Percentiles rank a stretch among this genome's conserved stretches.
phyloP scores from a whole-genome alignment of 2,329 filamentous ascomycete species.

The Lachnellula cervina region DNA sequence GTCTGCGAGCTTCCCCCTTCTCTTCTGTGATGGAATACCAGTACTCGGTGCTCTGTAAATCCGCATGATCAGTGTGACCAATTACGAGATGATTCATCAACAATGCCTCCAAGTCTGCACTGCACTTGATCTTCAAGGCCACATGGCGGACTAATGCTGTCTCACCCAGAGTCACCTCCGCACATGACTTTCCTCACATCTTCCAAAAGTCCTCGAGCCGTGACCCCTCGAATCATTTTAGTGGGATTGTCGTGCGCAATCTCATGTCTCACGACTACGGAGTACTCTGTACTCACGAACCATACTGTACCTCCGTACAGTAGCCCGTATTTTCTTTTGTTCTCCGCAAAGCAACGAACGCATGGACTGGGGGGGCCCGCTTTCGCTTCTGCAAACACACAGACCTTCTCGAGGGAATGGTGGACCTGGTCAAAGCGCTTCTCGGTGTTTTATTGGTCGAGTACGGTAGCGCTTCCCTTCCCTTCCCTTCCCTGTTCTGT shows the following conservation, averaged over 20 bases:
- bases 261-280: background rate
- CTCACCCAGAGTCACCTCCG: background rate
- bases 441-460: background rate
- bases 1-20: too few relatives aligned
- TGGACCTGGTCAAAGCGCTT: slow-evolving; percentile 9
- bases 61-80: too few relatives aligned
- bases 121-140: background rate
- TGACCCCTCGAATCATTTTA: background rate
- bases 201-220: background rate
- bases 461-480: background rate
- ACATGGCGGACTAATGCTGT: background rate
- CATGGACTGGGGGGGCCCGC: background rate
- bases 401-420: slow-evolving; percentile 8
- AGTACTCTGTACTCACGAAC: background rate
- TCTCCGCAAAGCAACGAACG: slow-evolving; percentile 7
- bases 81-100: too few relatives aligned
- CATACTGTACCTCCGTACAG: too few relatives aligned
- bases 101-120: too few relatives aligned
- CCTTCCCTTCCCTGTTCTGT: slow-evolving; percentile 3
- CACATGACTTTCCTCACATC: background rate
- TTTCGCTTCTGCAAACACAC: slow-evolving; percentile 21
- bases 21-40: too few relatives aligned
- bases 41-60: too few relatives aligned
- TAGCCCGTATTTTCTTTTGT: slow-evolving; percentile 1
- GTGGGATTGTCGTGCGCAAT: background rate